These are phyloP conservation scores for Cutaneotrichosporon sp. DNA, from an alignment of 1,284 basidiomycete species.

Conservation along the genomic window DNA sequence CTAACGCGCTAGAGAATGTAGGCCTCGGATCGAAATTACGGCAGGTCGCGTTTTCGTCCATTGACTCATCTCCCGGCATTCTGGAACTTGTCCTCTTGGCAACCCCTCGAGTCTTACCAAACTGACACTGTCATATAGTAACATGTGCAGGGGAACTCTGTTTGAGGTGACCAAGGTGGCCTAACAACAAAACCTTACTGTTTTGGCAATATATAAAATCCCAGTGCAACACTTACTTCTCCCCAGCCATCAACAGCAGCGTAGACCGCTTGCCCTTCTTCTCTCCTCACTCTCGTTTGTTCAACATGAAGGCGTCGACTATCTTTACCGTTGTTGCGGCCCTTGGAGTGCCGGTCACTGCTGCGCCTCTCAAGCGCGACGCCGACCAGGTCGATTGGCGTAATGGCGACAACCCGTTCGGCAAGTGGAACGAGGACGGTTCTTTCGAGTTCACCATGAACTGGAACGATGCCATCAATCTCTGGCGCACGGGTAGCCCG, in stretches of 20 bases:
- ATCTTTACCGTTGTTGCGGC: constrained; percentile 5
- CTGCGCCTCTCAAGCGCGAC: neutral
- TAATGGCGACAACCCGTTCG: neutral
- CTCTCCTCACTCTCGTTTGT: neutral
- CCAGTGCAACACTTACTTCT: neutral
- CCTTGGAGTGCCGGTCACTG: constrained; percentile 10
- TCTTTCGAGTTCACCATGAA: neutral
- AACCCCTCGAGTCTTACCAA: neutral
- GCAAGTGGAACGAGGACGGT: neutral
- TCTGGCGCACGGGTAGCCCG: neutral
- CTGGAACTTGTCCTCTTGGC: neutral
- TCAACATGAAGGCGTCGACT: constrained; percentile 2
- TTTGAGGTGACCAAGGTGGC: neutral
- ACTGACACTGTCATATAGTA: neutral
- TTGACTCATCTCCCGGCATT: neutral
- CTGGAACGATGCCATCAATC: neutral
- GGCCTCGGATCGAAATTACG: neutral
- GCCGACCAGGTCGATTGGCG: neutral
- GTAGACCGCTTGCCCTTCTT: constrained; percentile 4
- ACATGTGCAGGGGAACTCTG: neutral
- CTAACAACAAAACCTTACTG: neutral
- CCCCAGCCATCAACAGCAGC: constrained; percentile 2
- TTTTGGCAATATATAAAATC: neutral
- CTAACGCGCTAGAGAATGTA: too few species aligned
- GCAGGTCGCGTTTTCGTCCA: neutral